Base-by-base conservation (phyloP, 1,284 basidiomycete genomes). In the Ceratobasidium sp. region DNA sequence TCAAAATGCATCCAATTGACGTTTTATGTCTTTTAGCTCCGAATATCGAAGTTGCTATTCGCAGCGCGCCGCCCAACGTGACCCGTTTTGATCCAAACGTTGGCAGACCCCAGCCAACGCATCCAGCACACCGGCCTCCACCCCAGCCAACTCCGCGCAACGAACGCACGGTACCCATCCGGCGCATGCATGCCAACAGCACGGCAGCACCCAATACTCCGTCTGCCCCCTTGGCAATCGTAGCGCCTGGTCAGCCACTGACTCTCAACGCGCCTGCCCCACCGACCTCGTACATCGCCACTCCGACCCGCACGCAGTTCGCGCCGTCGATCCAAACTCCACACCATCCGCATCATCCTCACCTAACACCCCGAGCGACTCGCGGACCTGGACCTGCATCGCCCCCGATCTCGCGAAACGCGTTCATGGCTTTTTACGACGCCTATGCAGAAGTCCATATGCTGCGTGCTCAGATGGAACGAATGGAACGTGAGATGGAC, bases 371-470 rank as follows among this genome's bases (percentile, higher is more conserved):
- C 9, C 28, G 45, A 3, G 30, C 48, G 8, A 46, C 62, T 5
- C 46, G n/a, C 43, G 28, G 30, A 6, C 62, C 30, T 53, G 43
- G 12, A 14, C 62, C 62, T 26, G 34, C 46, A n/a, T 50, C 45
- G 28, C 62, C 62, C 14, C 62, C 62, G 30, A 53, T 65, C 34
- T 65, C 62, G 16, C 45, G 62, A 5, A 41, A 28, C 21, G 48
- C 48, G 32, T 65, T 65, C 28, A 65, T 65, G 62, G 62, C 62
- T 2, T 65, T 65, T 53, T 65, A 65, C 26, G 62, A 65, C 32
- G 62, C 62, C 46, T 65, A 65, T 41, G 62, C 62, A 2, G 62
- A 65, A 48, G 62, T 53, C 1, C 62, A 65, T 39, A 32, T 46
- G 18, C 32, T 65, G 62, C 62, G 62, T n/a, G 62, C 62, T 2